Evolutionary conservation across 768 basidiomycete species (phyloP), one percentile per base, ranked within the genome.

Genomic region (Xerocomellus dryophilus): DNA sequence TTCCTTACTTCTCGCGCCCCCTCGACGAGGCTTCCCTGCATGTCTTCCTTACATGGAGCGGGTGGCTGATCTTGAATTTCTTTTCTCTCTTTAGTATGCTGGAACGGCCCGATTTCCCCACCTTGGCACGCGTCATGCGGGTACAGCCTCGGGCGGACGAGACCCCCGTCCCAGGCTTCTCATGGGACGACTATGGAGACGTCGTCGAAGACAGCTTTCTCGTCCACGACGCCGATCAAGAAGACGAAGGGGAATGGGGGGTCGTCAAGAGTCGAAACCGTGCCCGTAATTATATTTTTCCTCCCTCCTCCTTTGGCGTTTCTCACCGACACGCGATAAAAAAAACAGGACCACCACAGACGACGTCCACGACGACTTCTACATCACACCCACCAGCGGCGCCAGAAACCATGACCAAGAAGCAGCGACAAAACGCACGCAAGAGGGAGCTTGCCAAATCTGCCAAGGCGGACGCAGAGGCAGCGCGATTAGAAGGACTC

Each of bases 121-220:
- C 68, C 69, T 15, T 83, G 27, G 74, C 86, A n/a, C 82, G 84
- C 34, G 85, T 90, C 53, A 81, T 88, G 75, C 87, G 86, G 21
- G 78, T 90, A 5, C 77, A 77, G 57, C 82, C 85, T 15, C 70
- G 62, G 10, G 69, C 81, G n/a, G 76, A 77, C 51, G 83, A 85
- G 50, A 74, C 76, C 39, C 84, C 86, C 15, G 82, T 80, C 8
- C 68, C 74, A 7, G 87, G 88, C 0, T 86, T 85, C 66, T 81
- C 86, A 0, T 88, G 85, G 88, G 83, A 72, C 0, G 88, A 90
- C 72, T 90, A 90, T 62, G 89, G 90, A 52, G 85, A 89, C 47
- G 81, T 81, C 20, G 67, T 79, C 47, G 63, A 63, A 17, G 71
- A 65, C 0, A 60, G 58, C 32, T 66, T 70, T 36, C 77, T 71